A percentile compares a stretch with the other conserved stretches of the same genome.
These are phyloP conservation scores for Dovyalis caffra DNA, from an alignment of 345 rosid species.

Conservation along the genomic window DNA sequence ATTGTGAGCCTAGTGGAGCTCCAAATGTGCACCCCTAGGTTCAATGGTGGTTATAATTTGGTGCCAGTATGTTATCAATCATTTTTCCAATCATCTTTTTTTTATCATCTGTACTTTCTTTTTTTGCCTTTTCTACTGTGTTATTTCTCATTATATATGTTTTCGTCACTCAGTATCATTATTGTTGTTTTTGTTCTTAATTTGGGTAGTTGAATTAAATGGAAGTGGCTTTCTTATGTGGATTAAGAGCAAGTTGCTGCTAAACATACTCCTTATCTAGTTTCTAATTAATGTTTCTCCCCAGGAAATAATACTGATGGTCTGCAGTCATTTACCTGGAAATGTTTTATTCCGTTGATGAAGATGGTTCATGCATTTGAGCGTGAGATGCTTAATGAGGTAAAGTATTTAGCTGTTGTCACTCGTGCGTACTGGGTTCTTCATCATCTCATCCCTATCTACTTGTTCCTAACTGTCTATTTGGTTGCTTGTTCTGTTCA, in stretches of 20 bases:
- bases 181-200: not conserved
- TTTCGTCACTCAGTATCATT: not conserved
- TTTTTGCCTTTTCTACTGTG: not conserved
- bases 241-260: not conserved
- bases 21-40: no score
- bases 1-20: no score
- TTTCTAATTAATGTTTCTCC: conserved; percentile 18
- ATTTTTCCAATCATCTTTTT: not conserved
- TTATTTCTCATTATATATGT: not conserved
- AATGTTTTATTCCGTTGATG: conserved; percentile 65
- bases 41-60: not conserved
- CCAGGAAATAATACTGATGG: conserved; percentile 42
- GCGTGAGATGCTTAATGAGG: conserved; percentile 70
- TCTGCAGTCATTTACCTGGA: conserved; percentile 59
- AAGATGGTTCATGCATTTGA: conserved; percentile 59
- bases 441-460: conserved; percentile 11
- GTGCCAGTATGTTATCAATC: not conserved
- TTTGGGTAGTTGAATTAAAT: conserved; percentile 3
- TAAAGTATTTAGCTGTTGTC: conserved; percentile 23
- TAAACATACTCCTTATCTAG: not conserved
- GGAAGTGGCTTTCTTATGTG: not conserved
- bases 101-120: not conserved
- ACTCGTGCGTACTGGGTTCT: not conserved
- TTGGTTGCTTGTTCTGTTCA: conserved; percentile 22
- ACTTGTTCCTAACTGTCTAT: conserved; percentile 14